These are phyloP conservation scores for Diversispora epigaea DNA, from an alignment of 192 early-diverging fungal genomes.

Conservation along the genomic window DNA sequence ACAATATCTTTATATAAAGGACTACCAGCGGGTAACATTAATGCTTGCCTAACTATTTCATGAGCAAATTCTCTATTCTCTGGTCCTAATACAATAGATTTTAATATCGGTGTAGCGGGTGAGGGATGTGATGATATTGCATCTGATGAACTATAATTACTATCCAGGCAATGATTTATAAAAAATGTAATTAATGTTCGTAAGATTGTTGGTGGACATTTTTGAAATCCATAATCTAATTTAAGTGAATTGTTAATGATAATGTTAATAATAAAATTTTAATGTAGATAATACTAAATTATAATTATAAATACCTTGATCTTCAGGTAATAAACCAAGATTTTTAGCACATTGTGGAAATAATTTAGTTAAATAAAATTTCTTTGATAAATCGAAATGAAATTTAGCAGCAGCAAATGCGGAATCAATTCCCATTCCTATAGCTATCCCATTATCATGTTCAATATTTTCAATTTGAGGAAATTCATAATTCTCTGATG, in stretches of 20 bases:
- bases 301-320: conserved; percentile 47
- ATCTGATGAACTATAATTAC: conserved; percentile 40
- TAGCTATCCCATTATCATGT: conserved; percentile 58
- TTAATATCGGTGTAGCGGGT: conserved; percentile 61
- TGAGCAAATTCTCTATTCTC: conserved; percentile 73
- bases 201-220: conserved; percentile 68
- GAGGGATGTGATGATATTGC: conserved; percentile 45
- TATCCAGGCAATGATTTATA: conserved; percentile 63
- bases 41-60: conserved; percentile 70
- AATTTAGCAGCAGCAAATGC: conserved; percentile 58
- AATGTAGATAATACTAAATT: too few relatives aligned
- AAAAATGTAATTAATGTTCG: conserved; percentile 66
- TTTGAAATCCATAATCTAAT: conserved; percentile 58
- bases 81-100: conserved; percentile 55
- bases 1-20: conserved; percentile 62
- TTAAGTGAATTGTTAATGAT: conserved; percentile 9
- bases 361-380: conserved; percentile 65
- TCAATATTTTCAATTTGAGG: conserved; percentile 47
- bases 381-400: conserved; percentile 72
- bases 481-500: conserved; percentile 58
- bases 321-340: conserved; percentile 43
- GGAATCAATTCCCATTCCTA: conserved; percentile 59
- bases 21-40: conserved; percentile 61
- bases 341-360: conserved; percentile 64
- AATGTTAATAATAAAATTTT: too few relatives aligned